A percentile compares a stretch with the other conserved stretches of the same genome.
These are phyloP conservation scores for Botrytis deweyae DNA, from an alignment of 2,329 filamentous ascomycete species.

Conservation along the genomic window DNA sequence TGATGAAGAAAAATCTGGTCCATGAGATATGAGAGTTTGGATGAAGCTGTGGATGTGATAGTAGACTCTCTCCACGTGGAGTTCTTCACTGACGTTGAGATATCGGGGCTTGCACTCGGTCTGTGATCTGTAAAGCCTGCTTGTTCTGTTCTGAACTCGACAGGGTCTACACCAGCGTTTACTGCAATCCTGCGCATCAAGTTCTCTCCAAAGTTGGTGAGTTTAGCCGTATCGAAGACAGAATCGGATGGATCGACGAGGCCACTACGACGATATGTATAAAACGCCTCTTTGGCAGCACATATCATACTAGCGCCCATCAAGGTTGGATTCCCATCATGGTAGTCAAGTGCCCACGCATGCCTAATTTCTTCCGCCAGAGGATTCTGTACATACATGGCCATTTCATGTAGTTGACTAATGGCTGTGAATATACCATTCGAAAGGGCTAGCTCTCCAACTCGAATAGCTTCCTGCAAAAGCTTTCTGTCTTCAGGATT, in stretches of 20 bases:
- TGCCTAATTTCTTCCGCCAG: conserved; percentile 62
- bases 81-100: background rate
- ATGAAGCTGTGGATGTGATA: conserved; percentile 74
- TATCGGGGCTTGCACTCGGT: background rate
- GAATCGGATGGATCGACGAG: background rate
- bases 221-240: background rate
- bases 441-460: conserved; percentile 58
- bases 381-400: conserved; percentile 61
- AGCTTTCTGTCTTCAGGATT: conserved; percentile 58
- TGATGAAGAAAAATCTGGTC: conserved; percentile 69
- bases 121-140: conserved; percentile 28
- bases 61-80: background rate
- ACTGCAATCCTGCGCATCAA: background rate
- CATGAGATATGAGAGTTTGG: conserved; percentile 84
- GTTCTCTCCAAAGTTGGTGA: background rate
- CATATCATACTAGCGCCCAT: conserved; percentile 47
- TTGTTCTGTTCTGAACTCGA: conserved; percentile 27
- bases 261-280: conserved; percentile 20
- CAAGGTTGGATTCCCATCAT: conserved; percentile 48
- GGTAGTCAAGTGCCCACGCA: conserved; percentile 66
- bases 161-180: background rate
- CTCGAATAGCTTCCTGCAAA: conserved; percentile 63
- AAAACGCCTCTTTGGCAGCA: background rate
- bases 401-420: conserved; percentile 73
- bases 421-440: conserved; percentile 67